phyloP scores from a whole-genome alignment of 495 filamentous ascomycete species.

The Xylaria bambusicola region DNA sequence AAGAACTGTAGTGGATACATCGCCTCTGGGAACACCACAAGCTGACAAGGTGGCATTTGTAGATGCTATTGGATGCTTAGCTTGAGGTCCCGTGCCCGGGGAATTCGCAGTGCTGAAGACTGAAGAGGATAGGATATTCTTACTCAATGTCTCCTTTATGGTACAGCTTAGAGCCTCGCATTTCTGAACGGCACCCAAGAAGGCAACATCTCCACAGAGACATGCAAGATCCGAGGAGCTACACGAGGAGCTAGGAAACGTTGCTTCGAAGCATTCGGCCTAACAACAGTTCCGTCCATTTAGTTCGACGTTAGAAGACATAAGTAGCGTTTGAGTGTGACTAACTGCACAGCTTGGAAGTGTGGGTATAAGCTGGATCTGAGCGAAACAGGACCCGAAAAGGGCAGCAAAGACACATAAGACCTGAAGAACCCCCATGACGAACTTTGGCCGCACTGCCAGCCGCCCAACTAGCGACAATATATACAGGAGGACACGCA shows the following conservation, averaged over 20 bases:
- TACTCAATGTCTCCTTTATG: conserved; percentile 20
- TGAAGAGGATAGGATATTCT: not conserved
- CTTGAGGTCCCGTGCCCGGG: not conserved
- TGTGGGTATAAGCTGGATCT: not conserved
- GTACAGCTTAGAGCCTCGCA: conserved; percentile 19
- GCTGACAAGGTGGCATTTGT: conserved; percentile 9
- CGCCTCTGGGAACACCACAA: not conserved
- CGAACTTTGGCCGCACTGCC: not conserved
- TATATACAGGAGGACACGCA: not conserved
- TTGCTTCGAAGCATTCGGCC: conserved; percentile 19
- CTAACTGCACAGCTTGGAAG: not conserved
- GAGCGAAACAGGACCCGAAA: not conserved
- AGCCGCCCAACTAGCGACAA: not conserved
- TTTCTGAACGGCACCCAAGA: conserved; percentile 12
- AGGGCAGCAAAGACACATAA: not conserved
- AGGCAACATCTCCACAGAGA: conserved; percentile 21
- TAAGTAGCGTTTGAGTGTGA: no score
- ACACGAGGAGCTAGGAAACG: conserved; percentile 18
- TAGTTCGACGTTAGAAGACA: no score
- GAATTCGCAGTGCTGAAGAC: not conserved
- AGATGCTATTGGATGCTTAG: not conserved
- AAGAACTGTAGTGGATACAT: not conserved
- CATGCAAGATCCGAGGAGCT: conserved; percentile 19
- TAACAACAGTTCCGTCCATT: no score
- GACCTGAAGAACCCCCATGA: not conserved